Evolutionary conservation across 257 asterid genomes (phyloP).

Genomic region (Solanum habrochaites): DNA sequence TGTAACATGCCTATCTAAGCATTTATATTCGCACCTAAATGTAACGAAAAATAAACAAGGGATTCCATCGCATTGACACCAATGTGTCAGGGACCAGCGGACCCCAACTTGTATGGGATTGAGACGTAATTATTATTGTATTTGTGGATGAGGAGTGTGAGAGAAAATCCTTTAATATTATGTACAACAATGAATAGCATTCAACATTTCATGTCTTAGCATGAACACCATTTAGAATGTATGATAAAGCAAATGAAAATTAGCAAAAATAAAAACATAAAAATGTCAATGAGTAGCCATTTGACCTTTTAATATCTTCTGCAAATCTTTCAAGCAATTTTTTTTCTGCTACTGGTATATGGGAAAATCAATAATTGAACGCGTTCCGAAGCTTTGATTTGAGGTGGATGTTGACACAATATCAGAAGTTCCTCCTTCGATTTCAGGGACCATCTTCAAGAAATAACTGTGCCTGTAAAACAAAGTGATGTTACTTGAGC

Average conservation of each 20-base stretch:
- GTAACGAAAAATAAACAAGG: background rate
- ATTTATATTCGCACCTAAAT: background rate
- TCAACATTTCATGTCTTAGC: background rate
- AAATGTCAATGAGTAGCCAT: slow-evolving; percentile 40
- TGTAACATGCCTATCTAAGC: background rate
- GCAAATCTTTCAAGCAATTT: background rate
- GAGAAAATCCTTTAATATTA: background rate
- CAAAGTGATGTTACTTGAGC: background rate
- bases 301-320: background rate
- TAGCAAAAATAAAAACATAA: slow-evolving; percentile 1
- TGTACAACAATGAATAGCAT: background rate
- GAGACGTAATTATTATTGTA: background rate
- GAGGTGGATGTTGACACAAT: slow-evolving; percentile 19
- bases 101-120: background rate
- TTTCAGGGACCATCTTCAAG: slow-evolving; percentile 38
- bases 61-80: background rate
- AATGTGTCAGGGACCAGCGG: background rate
- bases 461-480: slow-evolving; percentile 7
- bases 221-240: background rate
- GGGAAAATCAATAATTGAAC: background rate
- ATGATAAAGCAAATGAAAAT: background rate
- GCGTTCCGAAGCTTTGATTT: slow-evolving; percentile 1
- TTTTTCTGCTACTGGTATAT: slow-evolving; percentile 1
- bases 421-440: slow-evolving; percentile 33
- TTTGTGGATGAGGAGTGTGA: background rate